phyloP scores from a whole-genome alignment of 345 rosid species.

The Eucalyptus albens region DNA sequence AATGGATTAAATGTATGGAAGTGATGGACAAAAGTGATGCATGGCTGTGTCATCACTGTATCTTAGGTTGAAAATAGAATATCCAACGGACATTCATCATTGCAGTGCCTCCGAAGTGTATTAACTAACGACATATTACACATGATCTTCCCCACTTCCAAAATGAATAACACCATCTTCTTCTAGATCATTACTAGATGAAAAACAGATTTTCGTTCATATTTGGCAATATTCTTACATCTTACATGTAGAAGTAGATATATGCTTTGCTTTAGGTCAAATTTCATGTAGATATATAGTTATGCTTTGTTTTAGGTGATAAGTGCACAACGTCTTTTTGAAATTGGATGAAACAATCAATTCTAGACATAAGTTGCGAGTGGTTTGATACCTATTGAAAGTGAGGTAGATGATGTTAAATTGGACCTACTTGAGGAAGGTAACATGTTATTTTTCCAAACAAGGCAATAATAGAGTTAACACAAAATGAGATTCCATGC shows the following conservation, averaged over 20 bases:
- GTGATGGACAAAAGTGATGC: background rate
- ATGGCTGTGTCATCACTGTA: background rate
- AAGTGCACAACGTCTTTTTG: background rate
- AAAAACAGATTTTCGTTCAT: background rate
- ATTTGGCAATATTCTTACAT: background rate
- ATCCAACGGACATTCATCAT: background rate
- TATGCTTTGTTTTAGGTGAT: background rate
- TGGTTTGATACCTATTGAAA: background rate
- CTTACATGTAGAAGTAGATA: background rate
- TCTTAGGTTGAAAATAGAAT: background rate
- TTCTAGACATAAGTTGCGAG: too few species aligned
- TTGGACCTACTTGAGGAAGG: background rate
- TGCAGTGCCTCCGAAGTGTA: background rate
- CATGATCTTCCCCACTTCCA: background rate
- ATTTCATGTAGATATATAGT: background rate
- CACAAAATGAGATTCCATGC: constrained; percentile 10
- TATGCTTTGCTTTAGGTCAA: too few species aligned
- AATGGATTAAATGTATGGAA: background rate
- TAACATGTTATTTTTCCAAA: too few species aligned
- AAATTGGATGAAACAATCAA: background rate
- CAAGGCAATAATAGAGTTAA: background rate
- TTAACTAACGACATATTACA: background rate
- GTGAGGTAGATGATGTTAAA: background rate
- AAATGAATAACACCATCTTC: background rate
- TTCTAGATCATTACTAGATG: background rate